Base-by-base conservation (phyloP, 139 green algal genomes). In the Spirogloea muscicola region DNA sequence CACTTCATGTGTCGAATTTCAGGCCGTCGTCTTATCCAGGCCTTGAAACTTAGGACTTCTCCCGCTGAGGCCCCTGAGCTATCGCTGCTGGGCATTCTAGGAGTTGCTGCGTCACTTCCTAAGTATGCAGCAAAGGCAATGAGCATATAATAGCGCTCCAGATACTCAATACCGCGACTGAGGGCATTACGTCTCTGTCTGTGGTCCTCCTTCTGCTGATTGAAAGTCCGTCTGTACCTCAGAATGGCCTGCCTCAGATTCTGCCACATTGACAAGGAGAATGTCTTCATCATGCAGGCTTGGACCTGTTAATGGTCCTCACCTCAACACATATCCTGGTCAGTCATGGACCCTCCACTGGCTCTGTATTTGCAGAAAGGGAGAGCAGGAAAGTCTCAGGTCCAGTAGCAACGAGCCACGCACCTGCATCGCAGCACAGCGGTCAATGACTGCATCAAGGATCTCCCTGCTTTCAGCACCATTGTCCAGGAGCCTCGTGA, bases 81-180 rank as follows among this genome's bases (percentile, higher is more conserved):
- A n/a, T n/a, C n/a, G n/a, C n/a, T n/a, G n/a, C n/a, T n/a, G n/a
- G n/a, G n/a, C n/a, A n/a, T n/a, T n/a, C n/a, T n/a, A n/a, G n/a
- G n/a, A n/a, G n/a, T n/a, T n/a, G n/a, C n/a, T n/a, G n/a, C n/a
- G n/a, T n/a, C n/a, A n/a, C n/a, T n/a, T n/a, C n/a, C 77, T 55
- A 97, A 82, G 82, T 91, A 97, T 16, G 77, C 87, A 0, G 90
- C 76, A 72, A 94, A 94, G 3, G 82, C 84, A 72, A 97, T 92
- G 39, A 97, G 85, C 83, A 95, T 77, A 82, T 86, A 93, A 86
- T 96, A 97, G 66, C 92, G 86, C 84, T 96, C 89, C 49, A 97
- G 87, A 78, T 95, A 96, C 21, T 90, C 87, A 3, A 75, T 82
- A 27, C 89, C 92, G 16, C 89, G 80, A 66, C 88, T 90, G 84